Conservation (phyloP, 2,329 filamentous ascomycete species). For the Fusarium decemcellulare region DNA sequence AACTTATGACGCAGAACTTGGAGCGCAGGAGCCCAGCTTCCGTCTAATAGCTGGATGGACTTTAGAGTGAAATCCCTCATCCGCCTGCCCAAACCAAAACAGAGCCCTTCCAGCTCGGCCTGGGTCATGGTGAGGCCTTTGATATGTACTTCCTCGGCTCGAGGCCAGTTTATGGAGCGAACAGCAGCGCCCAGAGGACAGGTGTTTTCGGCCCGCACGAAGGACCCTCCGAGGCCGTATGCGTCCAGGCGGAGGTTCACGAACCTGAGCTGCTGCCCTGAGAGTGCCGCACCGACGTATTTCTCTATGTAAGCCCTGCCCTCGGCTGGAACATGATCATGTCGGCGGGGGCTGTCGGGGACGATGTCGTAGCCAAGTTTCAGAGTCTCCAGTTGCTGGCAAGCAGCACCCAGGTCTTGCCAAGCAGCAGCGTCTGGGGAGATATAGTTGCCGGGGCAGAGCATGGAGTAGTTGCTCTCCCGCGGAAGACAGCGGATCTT, state of each 20-base stretch:
- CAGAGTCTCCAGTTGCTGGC: neutral
- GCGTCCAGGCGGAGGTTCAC: neutral
- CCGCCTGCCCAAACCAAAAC: neutral
- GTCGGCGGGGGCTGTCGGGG: too few relatives aligned
- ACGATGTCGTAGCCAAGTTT: neutral
- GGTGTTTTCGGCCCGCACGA: neutral
- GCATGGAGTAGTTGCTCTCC: neutral
- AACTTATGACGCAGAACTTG: neutral
- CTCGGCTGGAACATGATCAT: neutral
- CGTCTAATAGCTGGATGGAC: neutral
- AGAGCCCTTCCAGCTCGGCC: neutral
- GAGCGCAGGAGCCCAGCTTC: neutral
- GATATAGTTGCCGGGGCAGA: neutral
- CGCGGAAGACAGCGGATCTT: neutral
- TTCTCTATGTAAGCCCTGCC: neutral
- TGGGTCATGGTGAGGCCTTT: neutral
- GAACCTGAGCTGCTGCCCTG: neutral
- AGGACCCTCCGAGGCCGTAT: neutral
- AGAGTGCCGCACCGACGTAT: neutral
- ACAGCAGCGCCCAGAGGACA: neutral
- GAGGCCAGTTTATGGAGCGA: neutral
- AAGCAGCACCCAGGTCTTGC: neutral
- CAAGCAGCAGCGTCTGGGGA: neutral
- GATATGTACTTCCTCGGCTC: neutral
- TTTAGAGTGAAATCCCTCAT: neutral